phyloP scores from a whole-genome alignment of 2,329 filamentous ascomycete species.

The Sordariomycetes sp. region DNA sequence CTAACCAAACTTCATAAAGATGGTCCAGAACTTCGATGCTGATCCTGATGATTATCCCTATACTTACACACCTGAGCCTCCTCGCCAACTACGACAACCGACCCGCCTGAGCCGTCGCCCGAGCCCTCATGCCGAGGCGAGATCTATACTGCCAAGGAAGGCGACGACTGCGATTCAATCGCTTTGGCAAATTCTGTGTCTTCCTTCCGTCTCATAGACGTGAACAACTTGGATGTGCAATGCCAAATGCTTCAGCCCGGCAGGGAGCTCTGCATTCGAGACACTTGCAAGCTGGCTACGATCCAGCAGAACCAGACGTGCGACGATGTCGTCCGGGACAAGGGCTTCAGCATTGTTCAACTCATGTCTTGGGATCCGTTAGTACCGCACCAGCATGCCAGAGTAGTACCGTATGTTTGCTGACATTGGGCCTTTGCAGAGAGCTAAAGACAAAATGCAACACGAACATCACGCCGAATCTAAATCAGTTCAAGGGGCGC shows the following conservation, averaged over 20 bases:
- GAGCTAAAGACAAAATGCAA: not conserved
- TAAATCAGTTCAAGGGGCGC: not conserved
- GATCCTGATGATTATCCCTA: not conserved
- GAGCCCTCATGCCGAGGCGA: not conserved
- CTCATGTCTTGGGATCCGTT: not conserved
- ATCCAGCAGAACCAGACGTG: not conserved
- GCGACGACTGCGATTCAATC: not conserved
- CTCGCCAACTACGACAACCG: not conserved
- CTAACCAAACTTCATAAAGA: not conserved
- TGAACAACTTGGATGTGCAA: not conserved
- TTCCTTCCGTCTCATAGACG: not conserved
- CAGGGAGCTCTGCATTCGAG: not conserved
- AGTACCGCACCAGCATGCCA: not conserved
- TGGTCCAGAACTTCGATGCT: not conserved
- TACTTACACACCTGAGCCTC: not conserved
- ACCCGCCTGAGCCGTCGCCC: not conserved
- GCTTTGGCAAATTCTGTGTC: not conserved
- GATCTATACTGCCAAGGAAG: not conserved
- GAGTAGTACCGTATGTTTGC: not conserved
- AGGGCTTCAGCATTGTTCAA: constrained; percentile 1
- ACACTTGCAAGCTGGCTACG: not conserved
- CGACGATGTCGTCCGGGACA: not conserved
- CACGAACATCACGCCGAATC: not conserved
- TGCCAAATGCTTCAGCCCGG: not conserved
- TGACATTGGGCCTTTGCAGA: not conserved